Conservation (phyloP, 208 protist genomes). For the Leishmania arabica region DNA sequence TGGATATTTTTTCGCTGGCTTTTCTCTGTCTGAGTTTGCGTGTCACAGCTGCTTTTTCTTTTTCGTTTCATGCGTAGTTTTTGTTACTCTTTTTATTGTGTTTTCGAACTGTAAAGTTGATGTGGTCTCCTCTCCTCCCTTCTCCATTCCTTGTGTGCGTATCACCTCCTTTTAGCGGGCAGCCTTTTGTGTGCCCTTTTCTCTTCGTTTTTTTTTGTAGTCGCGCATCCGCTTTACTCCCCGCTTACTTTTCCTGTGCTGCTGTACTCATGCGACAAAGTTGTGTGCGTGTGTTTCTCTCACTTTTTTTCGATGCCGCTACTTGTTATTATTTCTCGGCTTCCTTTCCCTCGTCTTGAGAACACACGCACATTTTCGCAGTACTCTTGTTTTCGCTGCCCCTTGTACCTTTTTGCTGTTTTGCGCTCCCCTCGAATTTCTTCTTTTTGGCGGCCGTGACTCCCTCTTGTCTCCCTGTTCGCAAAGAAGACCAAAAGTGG, state of each 20-base stretch:
- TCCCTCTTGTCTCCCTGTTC: background rate
- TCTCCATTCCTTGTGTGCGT: background rate
- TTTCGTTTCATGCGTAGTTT: background rate
- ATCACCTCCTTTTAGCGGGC: constrained; percentile 4
- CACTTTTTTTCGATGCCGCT: background rate
- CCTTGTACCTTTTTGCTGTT: background rate
- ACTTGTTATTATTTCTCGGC: background rate
- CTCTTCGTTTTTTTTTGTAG: background rate
- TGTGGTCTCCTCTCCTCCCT: background rate
- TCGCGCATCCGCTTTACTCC: background rate
- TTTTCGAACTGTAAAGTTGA: background rate
- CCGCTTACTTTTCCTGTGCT: background rate
- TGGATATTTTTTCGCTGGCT: background rate
- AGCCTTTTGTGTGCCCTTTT: constrained; percentile 8
- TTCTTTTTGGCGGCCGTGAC: constrained; percentile 2
- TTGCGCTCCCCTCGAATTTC: background rate
- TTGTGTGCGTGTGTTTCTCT: background rate
- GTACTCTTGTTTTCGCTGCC: background rate
- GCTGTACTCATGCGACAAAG: background rate
- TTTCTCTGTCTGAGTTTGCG: background rate
- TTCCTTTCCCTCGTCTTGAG: background rate
- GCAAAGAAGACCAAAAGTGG: background rate
- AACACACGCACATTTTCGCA: background rate
- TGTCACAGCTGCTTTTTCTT: background rate
- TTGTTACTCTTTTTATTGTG: background rate